phyloP scores from a whole-genome alignment of 257 asterid genomes.

The Nemophila menziesii region DNA sequence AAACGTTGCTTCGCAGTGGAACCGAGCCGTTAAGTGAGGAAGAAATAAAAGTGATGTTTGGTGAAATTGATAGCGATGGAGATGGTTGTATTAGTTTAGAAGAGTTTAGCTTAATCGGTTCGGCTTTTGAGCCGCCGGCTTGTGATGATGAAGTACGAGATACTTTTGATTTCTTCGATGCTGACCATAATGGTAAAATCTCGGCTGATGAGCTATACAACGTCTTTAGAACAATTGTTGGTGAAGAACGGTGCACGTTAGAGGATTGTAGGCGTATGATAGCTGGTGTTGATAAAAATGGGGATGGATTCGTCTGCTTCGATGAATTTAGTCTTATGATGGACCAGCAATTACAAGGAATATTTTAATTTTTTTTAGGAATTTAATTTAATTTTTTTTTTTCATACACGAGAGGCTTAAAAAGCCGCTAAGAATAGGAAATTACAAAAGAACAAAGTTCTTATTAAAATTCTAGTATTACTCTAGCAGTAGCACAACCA shows the following conservation, averaged over 20 bases:
- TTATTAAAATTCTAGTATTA: no score
- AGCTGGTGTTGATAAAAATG: conserved; percentile 54
- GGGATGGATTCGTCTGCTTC: conserved; percentile 82
- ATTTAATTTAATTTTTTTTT: no score
- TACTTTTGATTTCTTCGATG: conserved; percentile 66
- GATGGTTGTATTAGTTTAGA: conserved; percentile 64
- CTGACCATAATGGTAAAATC: conserved; percentile 73
- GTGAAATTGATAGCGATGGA: conserved; percentile 55
- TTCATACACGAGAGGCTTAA: no score
- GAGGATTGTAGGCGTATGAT: conserved; percentile 93
- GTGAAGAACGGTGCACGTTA: conserved; percentile 60
- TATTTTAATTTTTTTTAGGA: no score
- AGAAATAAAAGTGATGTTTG: conserved; percentile 39
- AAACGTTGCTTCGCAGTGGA: conserved; percentile 36
- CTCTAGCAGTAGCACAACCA: no score
- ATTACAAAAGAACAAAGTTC: no score
- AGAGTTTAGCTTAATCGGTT: conserved; percentile 35
- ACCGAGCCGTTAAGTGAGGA: conserved; percentile 46
- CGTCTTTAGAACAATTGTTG: conserved; percentile 43
- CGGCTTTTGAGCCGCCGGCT: conserved; percentile 53
- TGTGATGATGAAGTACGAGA: conserved; percentile 43
- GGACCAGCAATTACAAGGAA: conserved; percentile 34
- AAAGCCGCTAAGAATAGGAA: no score
- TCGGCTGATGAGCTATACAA: conserved; percentile 64
- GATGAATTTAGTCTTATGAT: conserved; percentile 77